Base-by-base conservation (phyloP, 2,329 filamentous ascomycete species). In the Pseudogymnoascus sp. region DNA sequence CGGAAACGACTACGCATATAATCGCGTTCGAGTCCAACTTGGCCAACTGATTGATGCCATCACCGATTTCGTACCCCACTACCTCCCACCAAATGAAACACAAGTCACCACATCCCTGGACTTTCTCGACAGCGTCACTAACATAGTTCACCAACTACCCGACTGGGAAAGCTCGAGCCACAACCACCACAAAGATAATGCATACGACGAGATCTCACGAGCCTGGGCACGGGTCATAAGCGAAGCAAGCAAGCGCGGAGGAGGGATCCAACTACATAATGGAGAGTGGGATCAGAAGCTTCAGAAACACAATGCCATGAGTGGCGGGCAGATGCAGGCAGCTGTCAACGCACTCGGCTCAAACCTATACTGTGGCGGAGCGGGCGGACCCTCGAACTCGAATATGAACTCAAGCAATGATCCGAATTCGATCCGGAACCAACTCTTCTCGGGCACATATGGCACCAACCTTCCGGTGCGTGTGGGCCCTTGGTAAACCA, bases 21-120 rank as follows among this genome's bases (percentile, higher is more conserved):
- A 97, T 74, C 87, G 95, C 70, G 90, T 98, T 62, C 91, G 89
- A 69, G 89, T 93, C 67, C 85, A 89, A 38, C 82, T 98, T 16
- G 79, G 86, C 26, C 87, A 91, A 64, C 83, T 99, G 24, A 85
- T 97, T 65, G 91, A 97, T 64, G 92, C 95, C 46, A 82, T 99
- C 50, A 88, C 89, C 74, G 95, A 99, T 73, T 99, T 96, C 73
- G 98, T 93, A 0, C 91, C 92, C 3, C 92, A 98, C 75, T 99
- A 96, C 72, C 85, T 99, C 2, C 95, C 95, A 11, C 95, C 95
- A 0, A 89, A 90, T 72, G 95, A 99, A 78, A 81, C 84, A 2
- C 93, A 97, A 73, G 81, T 90, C n/a, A 87, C 88, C 31, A 83
- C 88, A 12, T 96, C 93, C 1, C 82, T 99, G 59, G 87, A 88